A percentile compares a stretch with the other conserved stretches of the same genome.
phyloP scores from a whole-genome alignment of 176 grass and related monocot genomes.

The Ampelocalamus luodianensis region DNA sequence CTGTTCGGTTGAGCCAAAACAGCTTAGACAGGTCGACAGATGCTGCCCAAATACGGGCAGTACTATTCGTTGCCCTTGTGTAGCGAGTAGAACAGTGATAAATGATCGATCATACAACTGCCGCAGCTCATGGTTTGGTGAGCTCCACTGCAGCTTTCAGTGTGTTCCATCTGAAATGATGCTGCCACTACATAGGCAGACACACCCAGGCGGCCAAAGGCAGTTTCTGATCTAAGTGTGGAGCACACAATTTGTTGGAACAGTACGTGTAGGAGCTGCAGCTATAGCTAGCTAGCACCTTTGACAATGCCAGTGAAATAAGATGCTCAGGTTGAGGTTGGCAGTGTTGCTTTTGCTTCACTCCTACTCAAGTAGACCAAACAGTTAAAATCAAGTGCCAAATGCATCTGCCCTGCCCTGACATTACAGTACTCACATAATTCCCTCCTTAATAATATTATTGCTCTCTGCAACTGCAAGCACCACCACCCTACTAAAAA shows the following conservation, averaged over 20 bases:
- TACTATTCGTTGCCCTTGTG: background rate
- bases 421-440: background rate
- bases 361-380: slow-evolving; percentile 56
- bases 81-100: background rate
- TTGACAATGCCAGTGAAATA: slow-evolving; percentile 1
- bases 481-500: slow-evolving; percentile 27
- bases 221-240: background rate
- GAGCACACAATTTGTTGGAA: slow-evolving; percentile 37
- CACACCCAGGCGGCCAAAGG: background rate
- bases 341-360: slow-evolving; percentile 57
- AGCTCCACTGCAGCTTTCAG: slow-evolving; percentile 1
- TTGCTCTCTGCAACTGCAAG: slow-evolving; percentile 17
- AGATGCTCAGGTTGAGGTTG: slow-evolving; percentile 35
- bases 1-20: background rate
- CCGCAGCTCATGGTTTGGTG: background rate
- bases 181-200: background rate
- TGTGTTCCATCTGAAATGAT: slow-evolving; percentile 18
- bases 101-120: background rate
- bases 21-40: background rate
- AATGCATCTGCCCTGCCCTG: slow-evolving; percentile 16
- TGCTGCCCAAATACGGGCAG: background rate
- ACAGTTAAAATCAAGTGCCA: slow-evolving; percentile 38
- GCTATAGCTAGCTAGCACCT: background rate
- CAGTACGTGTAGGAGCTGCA: background rate
- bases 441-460: slow-evolving; percentile 31